Percentiles rank a stretch among this genome's conserved stretches.
These are phyloP conservation scores for Thielaviopsis euricoi DNA, from an alignment of 2,329 filamentous ascomycete species.

Conservation along the genomic window DNA sequence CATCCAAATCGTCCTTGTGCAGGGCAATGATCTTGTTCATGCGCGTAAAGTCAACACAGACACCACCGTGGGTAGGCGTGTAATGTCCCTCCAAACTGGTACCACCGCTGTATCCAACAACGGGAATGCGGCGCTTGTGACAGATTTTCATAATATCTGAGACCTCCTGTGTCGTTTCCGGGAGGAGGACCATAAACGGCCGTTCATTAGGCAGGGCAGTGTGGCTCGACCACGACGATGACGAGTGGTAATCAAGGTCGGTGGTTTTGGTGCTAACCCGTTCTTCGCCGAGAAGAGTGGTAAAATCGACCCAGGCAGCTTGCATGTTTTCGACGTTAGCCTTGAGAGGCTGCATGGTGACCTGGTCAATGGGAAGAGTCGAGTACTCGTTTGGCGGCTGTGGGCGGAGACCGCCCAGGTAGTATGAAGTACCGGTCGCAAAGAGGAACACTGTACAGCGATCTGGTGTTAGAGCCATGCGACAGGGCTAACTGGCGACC, in stretches of 20 bases:
- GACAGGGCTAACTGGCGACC: not conserved
- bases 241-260: slow-evolving; percentile 40
- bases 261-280: slow-evolving; percentile 43
- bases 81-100: slow-evolving; percentile 85
- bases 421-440: slow-evolving; percentile 37
- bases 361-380: slow-evolving; percentile 39
- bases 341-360: slow-evolving; percentile 37
- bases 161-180: slow-evolving; percentile 64
- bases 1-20: slow-evolving; percentile 63
- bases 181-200: slow-evolving; percentile 60
- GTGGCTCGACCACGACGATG: slow-evolving; percentile 48
- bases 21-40: slow-evolving; percentile 71
- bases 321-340: slow-evolving; percentile 46
- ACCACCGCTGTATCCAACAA: slow-evolving; percentile 74
- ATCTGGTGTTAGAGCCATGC: not conserved
- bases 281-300: slow-evolving; percentile 44
- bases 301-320: slow-evolving; percentile 54
- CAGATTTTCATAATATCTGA: slow-evolving; percentile 80
- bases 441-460: slow-evolving; percentile 38
- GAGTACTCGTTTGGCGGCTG: slow-evolving; percentile 35
- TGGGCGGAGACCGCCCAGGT: slow-evolving; percentile 38
- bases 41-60: slow-evolving; percentile 70
- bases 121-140: slow-evolving; percentile 63
- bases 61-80: slow-evolving; percentile 63
- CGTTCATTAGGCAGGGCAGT: slow-evolving; percentile 29